A percentile compares a stretch with the other conserved stretches of the same genome.
Evolutionary conservation across 2,329 filamentous ascomycete genomes (phyloP).

Genomic region (Aspergillus nomiae): DNA sequence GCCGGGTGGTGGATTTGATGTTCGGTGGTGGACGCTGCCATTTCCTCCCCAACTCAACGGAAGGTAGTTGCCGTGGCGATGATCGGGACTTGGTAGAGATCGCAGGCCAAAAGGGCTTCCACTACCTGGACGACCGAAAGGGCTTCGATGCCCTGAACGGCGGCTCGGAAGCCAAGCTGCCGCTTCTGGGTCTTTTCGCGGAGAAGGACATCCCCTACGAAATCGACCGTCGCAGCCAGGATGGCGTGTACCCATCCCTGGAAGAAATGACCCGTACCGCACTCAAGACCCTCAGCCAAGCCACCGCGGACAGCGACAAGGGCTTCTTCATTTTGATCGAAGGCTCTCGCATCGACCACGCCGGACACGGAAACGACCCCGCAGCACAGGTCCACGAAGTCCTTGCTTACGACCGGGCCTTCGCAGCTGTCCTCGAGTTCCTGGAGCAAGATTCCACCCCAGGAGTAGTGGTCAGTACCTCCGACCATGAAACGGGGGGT

Average conservation of each 20-base stretch:
- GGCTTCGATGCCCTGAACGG: constrained; percentile 74
- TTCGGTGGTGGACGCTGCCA: constrained; percentile 91
- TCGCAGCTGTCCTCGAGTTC: constrained; percentile 81
- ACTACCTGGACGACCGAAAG: constrained; percentile 70
- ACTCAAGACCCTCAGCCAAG: constrained; percentile 74
- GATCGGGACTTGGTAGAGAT: constrained; percentile 72
- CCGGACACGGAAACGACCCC: constrained; percentile 82
- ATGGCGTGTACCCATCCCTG: constrained; percentile 81
- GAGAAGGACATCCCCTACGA: constrained; percentile 85
- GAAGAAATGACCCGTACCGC: constrained; percentile 89
- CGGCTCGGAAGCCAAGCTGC: constrained; percentile 71
- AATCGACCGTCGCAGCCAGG: constrained; percentile 79
- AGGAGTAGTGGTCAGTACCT: constrained; percentile 83
- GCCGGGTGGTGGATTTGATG: constrained; percentile 86
- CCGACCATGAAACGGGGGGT: constrained; percentile 95
- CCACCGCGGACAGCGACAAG: constrained; percentile 79
- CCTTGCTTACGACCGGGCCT: constrained; percentile 88
- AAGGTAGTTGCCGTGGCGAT: constrained; percentile 80
- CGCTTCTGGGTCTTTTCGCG: constrained; percentile 84
- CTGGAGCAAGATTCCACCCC: constrained; percentile 70
- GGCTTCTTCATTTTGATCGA: constrained; percentile 99
- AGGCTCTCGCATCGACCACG: constrained; percentile 93
- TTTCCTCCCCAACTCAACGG: constrained; percentile 80
- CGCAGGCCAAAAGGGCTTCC: constrained; percentile 78
- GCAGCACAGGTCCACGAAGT: constrained; percentile 88